Percentiles rank a stretch among this genome's conserved stretches.
Evolutionary conservation across 2,329 filamentous ascomycete genomes (phyloP).

Genomic region (Penicillium sp.): DNA sequence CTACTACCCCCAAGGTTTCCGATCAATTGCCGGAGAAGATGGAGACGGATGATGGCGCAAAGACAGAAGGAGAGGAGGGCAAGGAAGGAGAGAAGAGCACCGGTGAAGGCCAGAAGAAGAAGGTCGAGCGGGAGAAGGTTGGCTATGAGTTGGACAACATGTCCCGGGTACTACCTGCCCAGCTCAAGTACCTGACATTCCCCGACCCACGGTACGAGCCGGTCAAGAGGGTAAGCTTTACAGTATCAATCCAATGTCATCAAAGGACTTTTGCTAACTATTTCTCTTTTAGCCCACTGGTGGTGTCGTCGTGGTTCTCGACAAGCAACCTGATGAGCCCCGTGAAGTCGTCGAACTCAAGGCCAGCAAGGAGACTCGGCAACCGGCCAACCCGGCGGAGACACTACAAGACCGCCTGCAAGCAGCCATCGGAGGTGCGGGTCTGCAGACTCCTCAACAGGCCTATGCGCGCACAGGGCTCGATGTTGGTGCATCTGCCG

Average conservation of each 20-base stretch:
- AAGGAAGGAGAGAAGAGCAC: slow-evolving; percentile 65
- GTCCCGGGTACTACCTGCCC: slow-evolving; percentile 87
- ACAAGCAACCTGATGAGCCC: slow-evolving; percentile 76
- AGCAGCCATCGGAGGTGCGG: slow-evolving; percentile 40
- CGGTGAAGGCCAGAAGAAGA: slow-evolving; percentile 74
- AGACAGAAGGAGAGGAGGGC: slow-evolving; percentile 64
- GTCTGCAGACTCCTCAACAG: slow-evolving; percentile 39
- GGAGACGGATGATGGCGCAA: slow-evolving; percentile 66
- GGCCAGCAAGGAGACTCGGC: slow-evolving; percentile 70
- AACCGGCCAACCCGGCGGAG: slow-evolving; percentile 48
- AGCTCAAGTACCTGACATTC: slow-evolving; percentile 96
- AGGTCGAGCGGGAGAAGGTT: slow-evolving; percentile 92
- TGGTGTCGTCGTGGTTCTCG: slow-evolving; percentile 87
- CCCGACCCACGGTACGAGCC: slow-evolving; percentile 88
- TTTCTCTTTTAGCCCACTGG: slow-evolving; percentile 72
- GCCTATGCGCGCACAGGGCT: slow-evolving; percentile 29
- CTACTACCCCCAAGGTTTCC: slow-evolving; percentile 71
- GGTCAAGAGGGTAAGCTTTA: slow-evolving; percentile 75
- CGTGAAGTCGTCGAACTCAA: slow-evolving; percentile 89
- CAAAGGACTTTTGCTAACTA: slow-evolving; percentile 44
- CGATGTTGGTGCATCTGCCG: slow-evolving; percentile 65
- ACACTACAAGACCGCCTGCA: slow-evolving; percentile 50
- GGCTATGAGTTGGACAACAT: slow-evolving; percentile 97
- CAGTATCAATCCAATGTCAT: not conserved
- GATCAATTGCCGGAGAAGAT: slow-evolving; percentile 76